phyloP scores from a whole-genome alignment of 495 filamentous ascomycete species.

The Apodospora peruviana region DNA sequence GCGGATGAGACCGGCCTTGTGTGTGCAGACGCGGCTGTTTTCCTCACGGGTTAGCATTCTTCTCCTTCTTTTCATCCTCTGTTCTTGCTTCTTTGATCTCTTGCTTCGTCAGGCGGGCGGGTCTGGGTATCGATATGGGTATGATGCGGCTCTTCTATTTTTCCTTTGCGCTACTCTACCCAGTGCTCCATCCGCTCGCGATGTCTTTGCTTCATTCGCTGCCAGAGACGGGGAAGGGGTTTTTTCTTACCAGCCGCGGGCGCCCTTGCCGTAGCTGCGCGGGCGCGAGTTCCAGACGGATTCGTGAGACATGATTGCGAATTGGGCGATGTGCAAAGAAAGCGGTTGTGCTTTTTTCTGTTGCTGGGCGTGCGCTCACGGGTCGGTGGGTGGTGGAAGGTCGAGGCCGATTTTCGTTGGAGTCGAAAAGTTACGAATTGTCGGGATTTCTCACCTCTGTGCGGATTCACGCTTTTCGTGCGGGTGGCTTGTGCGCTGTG shows the following conservation, averaged over 20 bases:
- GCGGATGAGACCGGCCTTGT: slow-evolving; percentile 93
- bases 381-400: background rate
- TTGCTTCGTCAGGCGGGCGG: too few species aligned
- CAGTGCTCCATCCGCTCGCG: background rate
- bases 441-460: slow-evolving; percentile 26
- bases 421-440: slow-evolving; percentile 10
- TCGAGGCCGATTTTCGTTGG: background rate
- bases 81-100: slow-evolving; percentile 3
- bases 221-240: background rate
- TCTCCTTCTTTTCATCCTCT: slow-evolving; percentile 11
- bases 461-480: slow-evolving; percentile 15
- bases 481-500: slow-evolving; percentile 12
- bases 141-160: too few species aligned
- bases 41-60: slow-evolving; percentile 12
- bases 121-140: too few species aligned
- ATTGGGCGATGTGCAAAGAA: slow-evolving; percentile 6
- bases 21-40: slow-evolving; percentile 87
- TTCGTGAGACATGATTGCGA: slow-evolving; percentile 90
- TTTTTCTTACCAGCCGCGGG: slow-evolving; percentile 74
- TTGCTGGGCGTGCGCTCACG: background rate
- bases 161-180: too few species aligned
- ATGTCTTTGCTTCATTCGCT: background rate
- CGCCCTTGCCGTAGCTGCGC: slow-evolving; percentile 92
- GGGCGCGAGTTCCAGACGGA: slow-evolving; percentile 98
- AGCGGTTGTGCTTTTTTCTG: background rate